Evolutionary conservation across 139 green algal genomes (phyloP), one percentile per base, ranked within the genome.

Genomic region (Chlorella vulgaris): DNA sequence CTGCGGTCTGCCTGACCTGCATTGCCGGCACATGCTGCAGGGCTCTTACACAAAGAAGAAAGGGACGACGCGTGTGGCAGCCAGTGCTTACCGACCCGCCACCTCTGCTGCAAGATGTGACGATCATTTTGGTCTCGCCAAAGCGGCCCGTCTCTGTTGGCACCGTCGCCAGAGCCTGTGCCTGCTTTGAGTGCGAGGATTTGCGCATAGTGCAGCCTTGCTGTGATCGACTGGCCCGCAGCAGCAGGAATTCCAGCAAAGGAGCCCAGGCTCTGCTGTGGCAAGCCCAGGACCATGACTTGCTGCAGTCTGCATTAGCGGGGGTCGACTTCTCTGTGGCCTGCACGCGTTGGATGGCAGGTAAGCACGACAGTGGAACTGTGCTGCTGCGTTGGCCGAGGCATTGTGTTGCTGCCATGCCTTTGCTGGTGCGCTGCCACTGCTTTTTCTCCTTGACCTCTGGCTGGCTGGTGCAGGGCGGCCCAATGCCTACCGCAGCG

Each of bases 141-240:
- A 71, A 81, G 58, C 82, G 87, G 62, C 89, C 90, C 36, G 83
- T 88, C 58, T 88, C 68, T 21, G 81, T 90, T 10, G 91, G 91
- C 38, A 87, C 88, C 3, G 88, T 94, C 13, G 88, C 86, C 0
- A 78, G 91, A 0, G 63, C 85, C 0, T 86, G 83, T 43, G 82
- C 78, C 78, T 89, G 75, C 60, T 94, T 94, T 79, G 91, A 94
- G 81, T 88, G 84, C 47, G 86, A 89, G 53, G 83, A 92, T 62
- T 63, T 94, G 53, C 65, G 87, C 2, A 75, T 94, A 7, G 89
- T 94, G 31, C 35, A 82, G 63, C 85, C 73, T 18, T 38, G 62
- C 19, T 86, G 63, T 67, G 68, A 78, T 42, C 85, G 68, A 31
- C 81, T 89, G 29, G 53, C 76, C 10, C 81, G 82, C 55, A 78